Percentiles rank a stretch among this genome's conserved stretches.
These are phyloP conservation scores for Purpureocillium takamizusanense DNA, from an alignment of 2,329 filamentous ascomycete species.

Conservation along the genomic window DNA sequence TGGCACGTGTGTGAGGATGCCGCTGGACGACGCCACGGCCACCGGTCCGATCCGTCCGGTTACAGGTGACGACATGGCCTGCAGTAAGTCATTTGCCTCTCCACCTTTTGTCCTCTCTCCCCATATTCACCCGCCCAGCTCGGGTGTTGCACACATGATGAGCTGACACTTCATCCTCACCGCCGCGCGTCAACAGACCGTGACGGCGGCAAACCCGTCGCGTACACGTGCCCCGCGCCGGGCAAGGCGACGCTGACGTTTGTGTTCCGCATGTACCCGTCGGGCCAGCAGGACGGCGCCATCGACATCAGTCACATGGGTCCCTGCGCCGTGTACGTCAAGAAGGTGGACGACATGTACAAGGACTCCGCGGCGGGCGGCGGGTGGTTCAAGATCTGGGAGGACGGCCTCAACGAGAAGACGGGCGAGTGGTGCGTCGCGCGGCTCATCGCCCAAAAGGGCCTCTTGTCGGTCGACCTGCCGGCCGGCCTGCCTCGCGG, in stretches of 20 bases:
- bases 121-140: too few species aligned
- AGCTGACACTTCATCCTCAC: too few species aligned
- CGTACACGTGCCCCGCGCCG: slow-evolving; percentile 37
- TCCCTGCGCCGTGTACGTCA: slow-evolving; percentile 66
- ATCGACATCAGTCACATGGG: slow-evolving; percentile 57
- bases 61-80: slow-evolving; percentile 56
- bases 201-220: slow-evolving; percentile 33
- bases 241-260: slow-evolving; percentile 54
- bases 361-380: slow-evolving; percentile 44
- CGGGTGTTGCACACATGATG: neutral
- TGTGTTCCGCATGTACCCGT: slow-evolving; percentile 54
- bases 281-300: slow-evolving; percentile 41
- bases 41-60: slow-evolving; percentile 51
- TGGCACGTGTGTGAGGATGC: slow-evolving; percentile 63
- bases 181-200: slow-evolving; percentile 25
- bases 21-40: slow-evolving; percentile 37
- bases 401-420: slow-evolving; percentile 52
- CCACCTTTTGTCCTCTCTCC: too few species aligned
- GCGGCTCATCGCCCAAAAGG: slow-evolving; percentile 55
- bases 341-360: slow-evolving; percentile 52
- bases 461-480: slow-evolving; percentile 52
- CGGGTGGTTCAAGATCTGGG: slow-evolving; percentile 75
- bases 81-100: slow-evolving; percentile 41
- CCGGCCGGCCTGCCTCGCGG: slow-evolving; percentile 53
- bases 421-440: slow-evolving; percentile 60